A percentile compares a stretch with the other conserved stretches of the same genome.
Evolutionary conservation across 2,329 filamentous ascomycete genomes (phyloP).

Genomic region (Fusarium musae): DNA sequence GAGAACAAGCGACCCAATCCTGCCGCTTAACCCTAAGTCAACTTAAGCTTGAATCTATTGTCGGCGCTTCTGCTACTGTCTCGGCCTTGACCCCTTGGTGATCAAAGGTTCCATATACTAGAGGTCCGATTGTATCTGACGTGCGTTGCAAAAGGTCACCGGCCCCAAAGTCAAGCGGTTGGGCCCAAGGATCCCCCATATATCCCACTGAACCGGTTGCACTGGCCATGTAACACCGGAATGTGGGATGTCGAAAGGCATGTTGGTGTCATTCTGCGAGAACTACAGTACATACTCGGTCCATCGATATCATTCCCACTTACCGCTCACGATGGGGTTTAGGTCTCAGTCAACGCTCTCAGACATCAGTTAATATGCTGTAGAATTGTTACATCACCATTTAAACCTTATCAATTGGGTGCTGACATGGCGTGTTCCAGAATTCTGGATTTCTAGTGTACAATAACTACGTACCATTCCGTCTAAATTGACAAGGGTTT

Average conservation of each 20-base stretch:
- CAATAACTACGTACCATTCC: background rate
- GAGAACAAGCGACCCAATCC: background rate
- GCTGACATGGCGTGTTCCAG: slow-evolving; percentile 9
- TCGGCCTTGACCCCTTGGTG: background rate
- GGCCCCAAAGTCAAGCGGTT: background rate
- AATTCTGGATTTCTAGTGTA: background rate
- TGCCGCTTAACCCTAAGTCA: background rate
- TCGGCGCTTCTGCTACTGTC: background rate
- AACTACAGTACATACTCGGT: background rate
- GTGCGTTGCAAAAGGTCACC: background rate
- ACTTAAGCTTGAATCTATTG: slow-evolving; percentile 15
- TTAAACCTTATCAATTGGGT: slow-evolving; percentile 13
- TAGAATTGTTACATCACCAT: background rate
- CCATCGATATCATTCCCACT: background rate
- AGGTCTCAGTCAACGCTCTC: background rate
- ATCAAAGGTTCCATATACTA: background rate
- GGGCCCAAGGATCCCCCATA: background rate
- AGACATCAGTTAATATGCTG: background rate
- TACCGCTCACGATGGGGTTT: background rate
- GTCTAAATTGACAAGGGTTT: background rate
- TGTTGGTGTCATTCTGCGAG: background rate
- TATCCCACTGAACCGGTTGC: background rate
- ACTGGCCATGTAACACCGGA: background rate
- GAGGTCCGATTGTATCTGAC: background rate
- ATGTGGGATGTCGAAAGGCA: background rate